Percentiles rank a stretch among this genome's conserved stretches.
Evolutionary conservation across 352 stramenopile genomes (phyloP).

Genomic region (Pythium angustatum): DNA sequence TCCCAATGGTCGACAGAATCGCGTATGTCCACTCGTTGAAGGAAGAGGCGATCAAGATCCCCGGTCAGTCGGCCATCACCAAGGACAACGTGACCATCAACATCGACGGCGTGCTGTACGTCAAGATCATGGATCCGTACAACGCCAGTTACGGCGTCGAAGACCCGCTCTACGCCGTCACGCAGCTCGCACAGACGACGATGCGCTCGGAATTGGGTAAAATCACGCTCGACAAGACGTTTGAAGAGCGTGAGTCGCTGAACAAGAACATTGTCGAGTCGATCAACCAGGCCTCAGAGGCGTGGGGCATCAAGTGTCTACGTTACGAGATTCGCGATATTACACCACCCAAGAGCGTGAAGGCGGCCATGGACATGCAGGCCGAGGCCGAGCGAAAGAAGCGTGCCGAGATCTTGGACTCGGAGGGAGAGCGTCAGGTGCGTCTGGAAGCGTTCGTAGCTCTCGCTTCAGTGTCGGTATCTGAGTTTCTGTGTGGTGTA

Average conservation of each 20-base stretch:
- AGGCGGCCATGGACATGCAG: slow-evolving; percentile 92
- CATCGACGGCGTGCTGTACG: slow-evolving; percentile 92
- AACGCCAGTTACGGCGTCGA: slow-evolving; percentile 89
- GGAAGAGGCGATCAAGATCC: slow-evolving; percentile 91
- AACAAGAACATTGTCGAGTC: slow-evolving; percentile 91
- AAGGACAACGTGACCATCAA: slow-evolving; percentile 92
- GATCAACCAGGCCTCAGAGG: slow-evolving; percentile 89
- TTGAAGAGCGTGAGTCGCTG: slow-evolving; percentile 91
- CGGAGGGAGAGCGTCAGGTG: slow-evolving; percentile 81
- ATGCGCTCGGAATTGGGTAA: slow-evolving; percentile 93
- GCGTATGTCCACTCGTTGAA: slow-evolving; percentile 92
- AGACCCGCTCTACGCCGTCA: slow-evolving; percentile 88
- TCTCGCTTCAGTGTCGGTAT: too few species aligned
- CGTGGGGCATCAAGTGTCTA: slow-evolving; percentile 90
- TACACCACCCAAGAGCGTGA: slow-evolving; percentile 80
- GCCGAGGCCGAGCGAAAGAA: slow-evolving; percentile 91
- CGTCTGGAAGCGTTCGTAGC: too few species aligned
- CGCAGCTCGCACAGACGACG: slow-evolving; percentile 90
- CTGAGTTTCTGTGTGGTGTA: too few species aligned
- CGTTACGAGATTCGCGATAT: slow-evolving; percentile 93
- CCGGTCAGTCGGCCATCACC: slow-evolving; percentile 88
- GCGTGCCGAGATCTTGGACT: slow-evolving; percentile 91
- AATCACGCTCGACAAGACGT: slow-evolving; percentile 93
- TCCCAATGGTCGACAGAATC: slow-evolving; percentile 89
- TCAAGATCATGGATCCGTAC: slow-evolving; percentile 90